These are phyloP conservation scores for Camellia japonica DNA, from an alignment of 148 eudicot species.

Conservation along the genomic window DNA sequence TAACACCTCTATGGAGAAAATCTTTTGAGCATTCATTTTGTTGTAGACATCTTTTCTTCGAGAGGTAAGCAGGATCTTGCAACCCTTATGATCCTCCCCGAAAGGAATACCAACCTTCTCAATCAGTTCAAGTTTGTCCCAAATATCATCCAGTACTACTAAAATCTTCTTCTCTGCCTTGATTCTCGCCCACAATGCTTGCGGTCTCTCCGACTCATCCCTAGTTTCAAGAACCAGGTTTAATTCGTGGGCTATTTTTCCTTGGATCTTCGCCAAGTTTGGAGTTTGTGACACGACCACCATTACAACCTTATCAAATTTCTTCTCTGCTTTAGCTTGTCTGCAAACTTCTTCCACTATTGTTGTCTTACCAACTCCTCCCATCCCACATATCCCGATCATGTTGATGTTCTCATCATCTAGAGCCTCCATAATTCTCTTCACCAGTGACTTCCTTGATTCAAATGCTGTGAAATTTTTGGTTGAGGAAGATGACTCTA, in stretches of 20 bases:
- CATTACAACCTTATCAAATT: constrained; percentile 46
- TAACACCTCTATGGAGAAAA: constrained; percentile 19
- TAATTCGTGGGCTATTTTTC: constrained; percentile 33
- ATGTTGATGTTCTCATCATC: neutral
- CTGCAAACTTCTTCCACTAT: constrained; percentile 10
- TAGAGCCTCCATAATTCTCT: constrained; percentile 21
- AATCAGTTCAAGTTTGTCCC: constrained; percentile 31
- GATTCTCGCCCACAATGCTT: constrained; percentile 29
- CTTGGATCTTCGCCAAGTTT: constrained; percentile 30
- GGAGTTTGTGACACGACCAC: constrained; percentile 40
- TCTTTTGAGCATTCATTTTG: constrained; percentile 23
- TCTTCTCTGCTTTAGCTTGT: neutral
- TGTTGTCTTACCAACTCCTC: constrained; percentile 23
- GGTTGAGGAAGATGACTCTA: neutral
- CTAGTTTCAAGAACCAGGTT: constrained; percentile 21
- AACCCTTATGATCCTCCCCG: constrained; percentile 22
- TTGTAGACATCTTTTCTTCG: constrained; percentile 31
- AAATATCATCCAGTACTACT: constrained; percentile 44
- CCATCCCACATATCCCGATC: constrained; percentile 19
- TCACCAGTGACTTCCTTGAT: constrained; percentile 26
- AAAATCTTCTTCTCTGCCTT: constrained; percentile 25
- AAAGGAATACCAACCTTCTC: constrained; percentile 27
- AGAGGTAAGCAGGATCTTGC: constrained; percentile 33
- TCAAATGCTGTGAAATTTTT: constrained; percentile 16
- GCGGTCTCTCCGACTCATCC: constrained; percentile 18